phyloP scores from a whole-genome alignment of 805 yeast genomes.

The Torulaspora indica region DNA sequence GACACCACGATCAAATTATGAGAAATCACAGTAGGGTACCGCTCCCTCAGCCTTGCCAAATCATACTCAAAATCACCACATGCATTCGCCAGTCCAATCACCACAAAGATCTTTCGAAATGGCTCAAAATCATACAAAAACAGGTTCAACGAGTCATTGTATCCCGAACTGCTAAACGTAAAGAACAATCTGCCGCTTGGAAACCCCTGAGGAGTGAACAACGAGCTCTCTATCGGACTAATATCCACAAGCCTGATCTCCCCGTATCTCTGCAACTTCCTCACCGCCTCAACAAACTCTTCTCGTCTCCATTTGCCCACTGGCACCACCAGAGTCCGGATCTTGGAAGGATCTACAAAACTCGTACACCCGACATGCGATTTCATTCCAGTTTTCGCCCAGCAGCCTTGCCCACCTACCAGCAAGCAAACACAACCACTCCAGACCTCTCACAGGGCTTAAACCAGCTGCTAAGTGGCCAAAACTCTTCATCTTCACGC shows the following conservation, averaged over 20 bases:
- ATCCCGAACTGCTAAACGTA: constrained; percentile 43
- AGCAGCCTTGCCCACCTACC: background rate
- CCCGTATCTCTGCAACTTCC: constrained; percentile 43
- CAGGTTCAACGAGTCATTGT: constrained; percentile 50
- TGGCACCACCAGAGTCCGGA: constrained; percentile 66
- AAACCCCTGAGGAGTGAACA: constrained; percentile 79
- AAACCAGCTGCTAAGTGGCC: too few species aligned
- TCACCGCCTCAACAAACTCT: constrained; percentile 40
- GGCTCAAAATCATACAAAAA: constrained; percentile 88
- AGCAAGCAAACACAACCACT: background rate
- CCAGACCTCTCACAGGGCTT: background rate
- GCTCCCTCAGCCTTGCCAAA: constrained; percentile 38
- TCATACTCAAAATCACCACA: constrained; percentile 25
- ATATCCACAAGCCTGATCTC: constrained; percentile 76
- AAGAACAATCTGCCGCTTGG: constrained; percentile 72
- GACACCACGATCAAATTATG: constrained; percentile 27
- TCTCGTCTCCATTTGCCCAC: constrained; percentile 44
- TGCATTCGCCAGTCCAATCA: constrained; percentile 44
- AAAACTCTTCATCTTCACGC: background rate
- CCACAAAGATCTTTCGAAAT: constrained; percentile 68
- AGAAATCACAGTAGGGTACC: constrained; percentile 32
- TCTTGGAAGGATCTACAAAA: constrained; percentile 58
- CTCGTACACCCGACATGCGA: constrained; percentile 10
- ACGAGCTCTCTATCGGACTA: constrained; percentile 52
- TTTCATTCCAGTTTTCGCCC: constrained; percentile 4